Evolutionary conservation across 2,329 filamentous ascomycete species (phyloP), one percentile per base, ranked within the genome.

Genomic region (Capronia epimyces): DNA sequence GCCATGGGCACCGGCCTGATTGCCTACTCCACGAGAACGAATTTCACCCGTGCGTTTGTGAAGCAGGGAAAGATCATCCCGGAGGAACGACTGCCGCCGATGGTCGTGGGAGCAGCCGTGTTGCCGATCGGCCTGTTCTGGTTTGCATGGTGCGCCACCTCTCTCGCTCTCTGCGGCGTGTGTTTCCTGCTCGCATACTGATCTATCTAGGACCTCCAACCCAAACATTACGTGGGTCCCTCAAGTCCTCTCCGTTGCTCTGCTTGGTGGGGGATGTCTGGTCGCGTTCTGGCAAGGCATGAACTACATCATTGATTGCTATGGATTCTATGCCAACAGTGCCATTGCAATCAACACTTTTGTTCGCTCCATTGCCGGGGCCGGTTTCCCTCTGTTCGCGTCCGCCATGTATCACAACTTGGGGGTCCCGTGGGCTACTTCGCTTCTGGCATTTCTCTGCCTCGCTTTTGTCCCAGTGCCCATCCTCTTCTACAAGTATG

Each of bases 401-500:
- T 49, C 49, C 7, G 56, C 66, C 41, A 69, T 71, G 67, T 72
- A 67, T 41, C 54, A 63, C 24, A 63, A 60, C 7, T 62, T 71
- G 4, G 69, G 69, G 12, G 66, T 71, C 5, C 43, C 61, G n/a
- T 71, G 69, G 69, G 69, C 68, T 1, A 65, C 64, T 1, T 71
- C 65, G 50, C 49, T 71, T 22, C 54, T 72, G 29, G 69, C 60
- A 7, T 71, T 71, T 48, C 57, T 71, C 24, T 64, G 66, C 9
- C 25, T 66, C 15, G 67, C 64, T 3, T 67, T 71, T 63, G 56
- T 76, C 7, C 75, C 75, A 3, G 70, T 74, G 41, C 75, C 75
- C 2, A 64, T 76, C 13, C 49, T 78, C 54, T 67, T 78, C 57
- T 77, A 71, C 65, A 65, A 65, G 31, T 77, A 70, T 60, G 75